These are phyloP conservation scores for Globisporangium canariense DNA, from an alignment of 352 stramenopile genomes.

Conservation along the genomic window DNA sequence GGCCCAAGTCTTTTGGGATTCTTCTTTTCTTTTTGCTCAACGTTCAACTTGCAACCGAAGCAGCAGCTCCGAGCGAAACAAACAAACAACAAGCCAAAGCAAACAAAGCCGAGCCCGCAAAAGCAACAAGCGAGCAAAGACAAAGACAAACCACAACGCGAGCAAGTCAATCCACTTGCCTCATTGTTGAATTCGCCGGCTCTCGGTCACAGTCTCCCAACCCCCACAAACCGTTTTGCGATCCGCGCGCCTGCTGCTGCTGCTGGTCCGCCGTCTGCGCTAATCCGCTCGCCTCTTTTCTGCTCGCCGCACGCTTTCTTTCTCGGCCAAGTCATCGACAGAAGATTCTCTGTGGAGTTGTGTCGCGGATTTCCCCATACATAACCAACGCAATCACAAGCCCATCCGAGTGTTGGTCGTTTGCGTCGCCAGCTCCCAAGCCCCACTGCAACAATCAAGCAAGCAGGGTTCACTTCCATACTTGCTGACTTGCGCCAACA, in stretches of 20 bases:
- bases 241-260: no score
- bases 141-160: not conserved
- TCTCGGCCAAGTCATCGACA: not conserved
- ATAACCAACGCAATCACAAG: slow-evolving; percentile 6
- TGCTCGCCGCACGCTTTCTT: not conserved
- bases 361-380: slow-evolving; percentile 9
- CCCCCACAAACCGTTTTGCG: not conserved
- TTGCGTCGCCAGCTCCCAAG: not conserved
- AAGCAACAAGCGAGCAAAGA: not conserved
- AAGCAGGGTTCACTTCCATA: not conserved
- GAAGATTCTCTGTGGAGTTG: slow-evolving; percentile 13
- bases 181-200: slow-evolving; percentile 56
- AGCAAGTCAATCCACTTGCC: slow-evolving; percentile 11
- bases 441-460: slow-evolving; percentile 1
- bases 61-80: not conserved
- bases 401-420: slow-evolving; percentile 14
- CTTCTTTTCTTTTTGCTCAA: slow-evolving; percentile 17
- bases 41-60: slow-evolving; percentile 12
- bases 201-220: slow-evolving; percentile 9
- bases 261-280: slow-evolving; percentile 12
- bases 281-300: slow-evolving; percentile 8
- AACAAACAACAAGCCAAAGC: not conserved
- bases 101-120: not conserved
- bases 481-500: slow-evolving; percentile 5
- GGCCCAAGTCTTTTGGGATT: not conserved